Evolutionary conservation across 352 stramenopile genomes (phyloP).

Genomic region (Globisporangium nagaii): DNA sequence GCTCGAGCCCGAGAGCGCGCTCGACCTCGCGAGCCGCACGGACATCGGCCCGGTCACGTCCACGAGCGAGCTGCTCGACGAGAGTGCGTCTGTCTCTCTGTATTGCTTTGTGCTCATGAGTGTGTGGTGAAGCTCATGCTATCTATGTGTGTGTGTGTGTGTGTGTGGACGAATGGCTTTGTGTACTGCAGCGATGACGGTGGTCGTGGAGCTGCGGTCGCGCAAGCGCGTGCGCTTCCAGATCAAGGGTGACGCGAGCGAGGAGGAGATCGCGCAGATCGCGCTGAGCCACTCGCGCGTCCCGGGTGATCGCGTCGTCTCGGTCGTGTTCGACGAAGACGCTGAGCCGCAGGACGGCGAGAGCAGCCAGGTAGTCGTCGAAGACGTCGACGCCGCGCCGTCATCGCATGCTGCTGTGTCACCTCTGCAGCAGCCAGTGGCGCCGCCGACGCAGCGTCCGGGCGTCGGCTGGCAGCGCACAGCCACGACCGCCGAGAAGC

Average conservation of each 20-base stretch:
- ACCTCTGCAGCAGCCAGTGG: neutral
- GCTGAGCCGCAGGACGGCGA: constrained; percentile 11
- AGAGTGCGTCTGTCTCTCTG: constrained; percentile 37
- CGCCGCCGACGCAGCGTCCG: constrained; percentile 33
- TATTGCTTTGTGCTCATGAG: neutral
- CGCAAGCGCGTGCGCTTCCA: constrained; percentile 49
- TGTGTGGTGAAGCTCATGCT: neutral
- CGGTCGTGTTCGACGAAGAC: constrained; percentile 65
- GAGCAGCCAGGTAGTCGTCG: constrained; percentile 11
- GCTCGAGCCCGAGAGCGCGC: constrained; percentile 34
- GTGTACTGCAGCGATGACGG: constrained; percentile 35
- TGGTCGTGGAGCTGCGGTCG: constrained; percentile 57
- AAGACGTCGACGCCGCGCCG: constrained; percentile 8
- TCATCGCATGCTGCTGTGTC: constrained; percentile 16
- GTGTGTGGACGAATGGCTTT: neutral
- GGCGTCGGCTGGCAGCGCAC: constrained; percentile 49
- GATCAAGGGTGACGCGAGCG: constrained; percentile 43
- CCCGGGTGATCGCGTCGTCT: constrained; percentile 43
- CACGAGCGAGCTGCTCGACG: constrained; percentile 47
- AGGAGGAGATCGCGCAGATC: constrained; percentile 58
- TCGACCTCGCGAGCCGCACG: constrained; percentile 43
- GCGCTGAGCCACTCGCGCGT: constrained; percentile 38
- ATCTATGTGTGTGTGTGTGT: neutral
- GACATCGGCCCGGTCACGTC: constrained; percentile 64
- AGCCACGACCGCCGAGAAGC: constrained; percentile 16